These are phyloP conservation scores for Erythrobasidium hasegawianum DNA, from an alignment of 1,284 basidiomycete species.

Conservation along the genomic window DNA sequence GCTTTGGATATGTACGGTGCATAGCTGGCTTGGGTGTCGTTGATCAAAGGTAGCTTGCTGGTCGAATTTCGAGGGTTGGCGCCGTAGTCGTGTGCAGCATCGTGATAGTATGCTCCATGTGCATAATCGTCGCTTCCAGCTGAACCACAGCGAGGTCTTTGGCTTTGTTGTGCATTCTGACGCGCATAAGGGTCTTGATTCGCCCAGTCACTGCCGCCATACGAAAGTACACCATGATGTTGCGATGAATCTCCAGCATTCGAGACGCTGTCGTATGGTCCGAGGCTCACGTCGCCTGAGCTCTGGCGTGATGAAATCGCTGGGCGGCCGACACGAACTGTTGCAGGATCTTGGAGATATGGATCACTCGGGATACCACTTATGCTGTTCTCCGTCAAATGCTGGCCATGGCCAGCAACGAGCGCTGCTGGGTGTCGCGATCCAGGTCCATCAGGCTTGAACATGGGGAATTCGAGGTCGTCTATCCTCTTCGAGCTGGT, in stretches of 20 bases:
- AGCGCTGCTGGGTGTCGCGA: conserved; percentile 5
- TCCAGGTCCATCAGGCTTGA: too few species aligned
- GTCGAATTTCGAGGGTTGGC: conserved; percentile 11
- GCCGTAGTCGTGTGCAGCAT: background rate
- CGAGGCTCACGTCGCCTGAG: background rate
- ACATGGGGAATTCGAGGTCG: too few species aligned
- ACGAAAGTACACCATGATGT: background rate
- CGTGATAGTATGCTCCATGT: background rate
- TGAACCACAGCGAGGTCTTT: too few species aligned
- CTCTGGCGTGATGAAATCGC: too few species aligned
- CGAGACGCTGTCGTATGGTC: conserved; percentile 26
- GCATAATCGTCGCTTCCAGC: background rate
- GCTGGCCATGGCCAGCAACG: too few species aligned
- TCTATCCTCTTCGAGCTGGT: too few species aligned
- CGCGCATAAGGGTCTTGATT: conserved; percentile 13
- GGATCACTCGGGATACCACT: too few species aligned
- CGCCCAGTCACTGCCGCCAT: conserved; percentile 14
- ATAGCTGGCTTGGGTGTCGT: conserved; percentile 8
- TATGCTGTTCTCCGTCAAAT: too few species aligned
- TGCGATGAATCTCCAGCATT: conserved; percentile 18
- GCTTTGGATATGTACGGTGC: background rate
- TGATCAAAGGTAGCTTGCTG: conserved; percentile 22
- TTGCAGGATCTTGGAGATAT: too few species aligned
- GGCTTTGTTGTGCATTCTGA: background rate
- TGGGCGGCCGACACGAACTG: too few species aligned